phyloP scores from a whole-genome alignment of 176 grass and related monocot species.

The Oryza longistaminata region DNA sequence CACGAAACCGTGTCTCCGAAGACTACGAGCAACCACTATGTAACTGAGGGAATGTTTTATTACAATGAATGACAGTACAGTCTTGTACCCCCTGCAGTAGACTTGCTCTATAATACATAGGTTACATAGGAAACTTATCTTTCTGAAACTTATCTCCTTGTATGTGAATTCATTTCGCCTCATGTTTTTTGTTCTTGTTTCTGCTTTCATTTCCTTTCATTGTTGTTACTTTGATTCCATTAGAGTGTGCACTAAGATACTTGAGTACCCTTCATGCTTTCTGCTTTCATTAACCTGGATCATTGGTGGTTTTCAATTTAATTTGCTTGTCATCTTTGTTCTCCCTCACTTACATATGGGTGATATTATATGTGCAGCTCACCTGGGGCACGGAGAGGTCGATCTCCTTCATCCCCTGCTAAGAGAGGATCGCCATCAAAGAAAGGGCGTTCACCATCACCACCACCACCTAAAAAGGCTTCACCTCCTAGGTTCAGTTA shows the following conservation, averaged over 20 bases:
- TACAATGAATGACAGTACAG: not conserved
- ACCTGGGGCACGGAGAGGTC: conserved; percentile 56
- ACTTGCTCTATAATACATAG: not conserved
- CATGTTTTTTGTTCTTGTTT: not conserved
- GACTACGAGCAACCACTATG: not conserved
- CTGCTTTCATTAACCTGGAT: not conserved
- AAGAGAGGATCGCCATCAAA: conserved; percentile 74
- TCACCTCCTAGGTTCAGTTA: conserved; percentile 64
- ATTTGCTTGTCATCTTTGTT: not conserved
- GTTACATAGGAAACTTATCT: not conserved
- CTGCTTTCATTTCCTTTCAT: not conserved
- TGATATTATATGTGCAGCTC: conserved; percentile 50
- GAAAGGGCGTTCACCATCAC: conserved; percentile 59
- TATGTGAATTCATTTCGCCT: not conserved
- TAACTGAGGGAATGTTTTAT: not conserved
- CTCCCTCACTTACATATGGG: conserved; percentile 11
- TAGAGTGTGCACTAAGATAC: not conserved
- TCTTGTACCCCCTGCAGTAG: not conserved
- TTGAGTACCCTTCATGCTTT: not conserved
- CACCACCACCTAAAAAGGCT: conserved; percentile 74
- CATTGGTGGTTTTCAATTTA: not conserved
- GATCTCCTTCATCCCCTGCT: conserved; percentile 58
- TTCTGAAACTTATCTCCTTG: not conserved
- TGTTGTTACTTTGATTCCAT: not conserved
- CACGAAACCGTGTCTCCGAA: not conserved